A percentile compares a stretch with the other conserved stretches of the same genome.
Evolutionary conservation across 352 stramenopile species (phyloP).

Genomic region (Phytophthora meadii): DNA sequence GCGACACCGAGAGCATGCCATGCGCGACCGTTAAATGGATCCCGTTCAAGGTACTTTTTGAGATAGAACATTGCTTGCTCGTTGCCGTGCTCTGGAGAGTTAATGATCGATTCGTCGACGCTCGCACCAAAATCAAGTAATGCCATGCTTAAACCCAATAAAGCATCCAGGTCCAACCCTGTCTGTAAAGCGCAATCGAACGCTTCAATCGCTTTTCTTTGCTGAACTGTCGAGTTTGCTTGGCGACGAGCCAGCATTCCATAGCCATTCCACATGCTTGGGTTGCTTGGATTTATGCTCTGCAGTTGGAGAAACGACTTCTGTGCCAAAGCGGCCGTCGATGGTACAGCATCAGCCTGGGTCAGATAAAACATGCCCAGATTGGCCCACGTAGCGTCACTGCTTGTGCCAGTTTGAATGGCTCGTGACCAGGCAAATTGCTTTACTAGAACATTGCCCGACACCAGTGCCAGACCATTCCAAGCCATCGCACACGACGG

Average conservation of each 20-base stretch:
- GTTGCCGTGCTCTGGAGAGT: constrained; percentile 25
- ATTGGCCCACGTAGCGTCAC: constrained; percentile 83
- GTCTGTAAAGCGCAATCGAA: constrained; percentile 84
- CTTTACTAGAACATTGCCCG: constrained; percentile 71
- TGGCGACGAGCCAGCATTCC: constrained; percentile 73
- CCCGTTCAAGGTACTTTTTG: constrained; percentile 82
- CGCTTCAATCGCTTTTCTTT: constrained; percentile 65
- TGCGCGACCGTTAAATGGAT: constrained; percentile 60
- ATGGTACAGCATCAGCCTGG: constrained; percentile 39
- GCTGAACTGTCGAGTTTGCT: constrained; percentile 38
- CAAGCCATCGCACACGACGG: constrained; percentile 64
- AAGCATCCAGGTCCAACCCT: constrained; percentile 74
- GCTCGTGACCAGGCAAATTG: constrained; percentile 83
- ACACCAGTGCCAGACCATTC: constrained; percentile 80
- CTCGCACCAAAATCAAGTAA: constrained; percentile 34
- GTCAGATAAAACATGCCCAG: constrained; percentile 84
- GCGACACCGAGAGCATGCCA: constrained; percentile 74
- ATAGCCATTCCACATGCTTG: constrained; percentile 89
- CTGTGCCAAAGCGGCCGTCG: constrained; percentile 57
- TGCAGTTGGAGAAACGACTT: constrained; percentile 86
- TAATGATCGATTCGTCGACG: constrained; percentile 25
- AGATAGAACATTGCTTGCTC: constrained; percentile 77
- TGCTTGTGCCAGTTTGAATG: constrained; percentile 60
- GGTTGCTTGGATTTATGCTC: constrained; percentile 81
- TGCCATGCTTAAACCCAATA: constrained; percentile 64